Percentiles rank a stretch among this genome's conserved stretches.
phyloP scores from a whole-genome alignment of 306 rosid species.

The peach (Prunus persica) region DNA sequence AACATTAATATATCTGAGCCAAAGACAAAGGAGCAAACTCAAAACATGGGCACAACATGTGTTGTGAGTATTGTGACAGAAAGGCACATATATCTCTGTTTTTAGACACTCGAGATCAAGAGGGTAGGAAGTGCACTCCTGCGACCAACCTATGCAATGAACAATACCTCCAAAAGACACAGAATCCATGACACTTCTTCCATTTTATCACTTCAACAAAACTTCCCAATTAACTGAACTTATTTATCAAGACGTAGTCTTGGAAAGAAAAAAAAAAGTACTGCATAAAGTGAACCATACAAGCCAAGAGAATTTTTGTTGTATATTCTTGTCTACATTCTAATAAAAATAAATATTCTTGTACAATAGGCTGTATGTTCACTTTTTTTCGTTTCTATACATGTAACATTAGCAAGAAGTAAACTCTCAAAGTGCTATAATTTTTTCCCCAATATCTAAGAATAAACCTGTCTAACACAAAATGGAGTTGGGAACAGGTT shows the following conservation, averaged over 20 bases:
- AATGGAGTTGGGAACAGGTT: background rate
- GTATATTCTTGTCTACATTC: background rate
- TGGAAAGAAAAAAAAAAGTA: background rate
- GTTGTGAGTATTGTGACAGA: background rate
- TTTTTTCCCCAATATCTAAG: background rate
- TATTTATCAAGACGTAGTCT: background rate
- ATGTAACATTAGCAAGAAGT: background rate
- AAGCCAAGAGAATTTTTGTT: background rate
- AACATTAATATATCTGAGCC: background rate
- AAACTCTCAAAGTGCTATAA: background rate
- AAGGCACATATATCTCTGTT: background rate
- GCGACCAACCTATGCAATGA: background rate
- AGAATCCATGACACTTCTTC: background rate
- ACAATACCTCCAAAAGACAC: background rate
- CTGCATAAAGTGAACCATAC: background rate
- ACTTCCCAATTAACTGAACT: background rate
- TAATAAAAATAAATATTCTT: background rate
- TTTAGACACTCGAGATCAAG: background rate
- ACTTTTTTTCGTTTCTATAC: background rate
- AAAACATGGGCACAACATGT: background rate
- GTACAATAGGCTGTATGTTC: background rate
- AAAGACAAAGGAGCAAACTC: background rate
- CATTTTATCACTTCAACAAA: background rate
- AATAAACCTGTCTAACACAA: background rate
- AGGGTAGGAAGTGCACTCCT: background rate